Evolutionary conservation across 805 yeast species (phyloP).

Genomic region (Starmera caribaea): DNA sequence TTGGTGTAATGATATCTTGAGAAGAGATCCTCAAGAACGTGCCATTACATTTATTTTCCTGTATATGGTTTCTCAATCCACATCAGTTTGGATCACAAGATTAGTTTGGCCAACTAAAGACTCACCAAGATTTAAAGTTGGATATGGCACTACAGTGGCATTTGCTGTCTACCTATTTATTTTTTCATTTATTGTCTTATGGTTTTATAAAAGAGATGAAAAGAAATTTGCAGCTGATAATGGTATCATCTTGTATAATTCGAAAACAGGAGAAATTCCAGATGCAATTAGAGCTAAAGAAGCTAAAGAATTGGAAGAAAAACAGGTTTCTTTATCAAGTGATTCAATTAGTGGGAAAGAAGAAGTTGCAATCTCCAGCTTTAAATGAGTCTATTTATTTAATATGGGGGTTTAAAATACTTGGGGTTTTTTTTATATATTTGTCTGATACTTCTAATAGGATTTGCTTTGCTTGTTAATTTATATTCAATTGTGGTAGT

Average conservation of each 20-base stretch:
- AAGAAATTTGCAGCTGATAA: constrained; percentile 24
- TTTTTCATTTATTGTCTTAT: constrained; percentile 21
- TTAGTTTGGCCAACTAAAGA: constrained; percentile 30
- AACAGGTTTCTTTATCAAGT: too few species aligned
- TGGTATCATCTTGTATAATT: constrained; percentile 16
- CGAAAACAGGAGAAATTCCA: too few species aligned
- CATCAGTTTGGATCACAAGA: constrained; percentile 40
- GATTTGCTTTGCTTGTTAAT: too few species aligned
- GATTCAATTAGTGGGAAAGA: too few species aligned
- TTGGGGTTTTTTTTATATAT: too few species aligned
- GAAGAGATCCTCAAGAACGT: constrained; percentile 43
- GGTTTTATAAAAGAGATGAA: constrained; percentile 31
- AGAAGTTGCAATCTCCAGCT: too few species aligned
- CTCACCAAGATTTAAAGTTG: constrained; percentile 45
- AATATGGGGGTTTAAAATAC: too few species aligned
- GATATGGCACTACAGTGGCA: constrained; percentile 33
- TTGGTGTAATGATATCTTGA: constrained; percentile 51
- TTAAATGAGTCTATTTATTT: too few species aligned
- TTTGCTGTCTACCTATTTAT: constrained; percentile 20
- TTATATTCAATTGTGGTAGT: too few species aligned
- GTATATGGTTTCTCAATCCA: constrained; percentile 37
- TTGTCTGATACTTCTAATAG: too few species aligned
- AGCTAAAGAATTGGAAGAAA: too few species aligned
- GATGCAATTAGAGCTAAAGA: too few species aligned
- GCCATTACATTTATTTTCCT: constrained; percentile 40